These are phyloP conservation scores for Pseudocercospora crystallina DNA, from an alignment of 2,329 filamentous ascomycete species.

Conservation along the genomic window DNA sequence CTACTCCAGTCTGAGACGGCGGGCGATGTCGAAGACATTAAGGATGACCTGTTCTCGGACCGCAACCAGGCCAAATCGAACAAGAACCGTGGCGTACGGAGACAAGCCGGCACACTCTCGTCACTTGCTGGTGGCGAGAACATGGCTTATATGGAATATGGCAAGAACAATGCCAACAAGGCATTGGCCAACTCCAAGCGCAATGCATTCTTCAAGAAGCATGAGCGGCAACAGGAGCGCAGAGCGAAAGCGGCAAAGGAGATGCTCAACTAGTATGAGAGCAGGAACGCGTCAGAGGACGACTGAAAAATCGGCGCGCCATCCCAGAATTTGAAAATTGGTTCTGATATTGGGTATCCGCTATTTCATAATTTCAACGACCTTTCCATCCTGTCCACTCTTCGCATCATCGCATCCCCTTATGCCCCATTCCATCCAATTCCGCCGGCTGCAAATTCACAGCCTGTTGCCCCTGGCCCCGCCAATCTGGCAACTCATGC, in stretches of 20 bases:
- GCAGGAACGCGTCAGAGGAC: too few relatives aligned
- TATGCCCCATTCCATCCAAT: too few relatives aligned
- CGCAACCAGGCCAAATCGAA: conserved; percentile 45
- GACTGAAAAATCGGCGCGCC: too few relatives aligned
- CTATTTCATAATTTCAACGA: too few relatives aligned
- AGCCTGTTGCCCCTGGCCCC: too few relatives aligned
- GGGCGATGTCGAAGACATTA: conserved; percentile 67
- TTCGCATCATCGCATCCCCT: too few relatives aligned
- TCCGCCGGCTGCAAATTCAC: too few relatives aligned
- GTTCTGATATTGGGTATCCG: too few relatives aligned
- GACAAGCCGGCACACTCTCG: conserved; percentile 80
- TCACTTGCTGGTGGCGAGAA: conserved; percentile 89
- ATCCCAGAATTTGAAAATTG: too few relatives aligned
- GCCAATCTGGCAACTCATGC: too few relatives aligned
- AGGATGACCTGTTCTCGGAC: conserved; percentile 65
- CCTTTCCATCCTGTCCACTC: too few relatives aligned
- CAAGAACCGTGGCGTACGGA: conserved; percentile 58
- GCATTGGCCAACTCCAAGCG: conserved; percentile 43
- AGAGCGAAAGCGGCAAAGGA: conserved; percentile 27
- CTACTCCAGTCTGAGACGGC: conserved; percentile 81
- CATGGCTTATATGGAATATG: conserved; percentile 74
- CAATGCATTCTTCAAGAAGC: conserved; percentile 47
- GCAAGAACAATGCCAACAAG: conserved; percentile 43
- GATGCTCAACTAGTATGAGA: conserved; percentile 5
- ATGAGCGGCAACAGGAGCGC: conserved; percentile 38